These are phyloP conservation scores for Chaetomium cochliodes DNA, from an alignment of 495 filamentous ascomycete genomes.

Conservation along the genomic window DNA sequence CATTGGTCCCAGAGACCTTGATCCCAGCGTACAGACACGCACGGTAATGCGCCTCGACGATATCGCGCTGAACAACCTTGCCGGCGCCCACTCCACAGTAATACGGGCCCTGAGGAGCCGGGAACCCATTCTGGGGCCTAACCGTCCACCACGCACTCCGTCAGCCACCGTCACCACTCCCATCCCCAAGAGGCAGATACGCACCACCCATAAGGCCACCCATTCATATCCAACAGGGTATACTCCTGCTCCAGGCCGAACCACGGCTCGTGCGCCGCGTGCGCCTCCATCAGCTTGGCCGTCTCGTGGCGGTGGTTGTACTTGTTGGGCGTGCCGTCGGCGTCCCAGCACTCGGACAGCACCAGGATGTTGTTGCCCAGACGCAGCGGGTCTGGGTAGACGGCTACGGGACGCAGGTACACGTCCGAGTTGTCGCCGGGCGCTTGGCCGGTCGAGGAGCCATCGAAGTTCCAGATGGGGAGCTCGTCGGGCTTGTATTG, in stretches of 20 bases:
- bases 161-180: neutral
- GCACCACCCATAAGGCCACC: conserved; percentile 94
- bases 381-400: conserved; percentile 77
- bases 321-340: conserved; percentile 96
- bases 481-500: conserved; percentile 69
- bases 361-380: conserved; percentile 86
- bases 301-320: conserved; percentile 82
- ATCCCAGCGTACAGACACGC: conserved; percentile 89
- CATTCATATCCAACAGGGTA: conserved; percentile 67
- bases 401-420: conserved; percentile 83
- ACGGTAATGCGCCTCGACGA: conserved; percentile 98
- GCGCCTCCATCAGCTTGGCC: conserved; percentile 77
- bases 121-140: conserved; percentile 72
- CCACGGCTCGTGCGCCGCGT: conserved; percentile 84
- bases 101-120: conserved; percentile 91
- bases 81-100: conserved; percentile 98
- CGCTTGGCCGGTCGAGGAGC: conserved; percentile 90
- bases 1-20: conserved; percentile 97
- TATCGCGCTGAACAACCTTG: conserved; percentile 97
- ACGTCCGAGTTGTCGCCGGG: conserved; percentile 97
- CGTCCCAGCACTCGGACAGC: conserved; percentile 91
- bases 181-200: conserved; percentile 22
- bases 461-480: conserved; percentile 99
- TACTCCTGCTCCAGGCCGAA: conserved; percentile 97
- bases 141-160: neutral